phyloP scores from a whole-genome alignment of 176 grass and related monocot genomes.

The Alloteropsis semialata region DNA sequence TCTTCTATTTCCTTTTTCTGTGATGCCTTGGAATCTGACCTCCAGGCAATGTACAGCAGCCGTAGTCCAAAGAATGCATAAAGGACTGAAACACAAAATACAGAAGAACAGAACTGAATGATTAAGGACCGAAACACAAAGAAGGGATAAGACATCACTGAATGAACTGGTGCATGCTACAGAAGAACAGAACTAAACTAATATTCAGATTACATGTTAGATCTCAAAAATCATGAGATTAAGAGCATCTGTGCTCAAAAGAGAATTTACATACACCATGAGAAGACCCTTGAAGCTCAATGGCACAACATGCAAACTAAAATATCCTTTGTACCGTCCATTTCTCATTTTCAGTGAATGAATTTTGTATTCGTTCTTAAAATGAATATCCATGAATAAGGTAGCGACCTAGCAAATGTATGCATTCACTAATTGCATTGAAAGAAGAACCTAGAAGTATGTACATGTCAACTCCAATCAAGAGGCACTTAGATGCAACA shows the following conservation, averaged over 20 bases:
- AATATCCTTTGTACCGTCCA: neutral
- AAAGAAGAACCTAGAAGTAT: neutral
- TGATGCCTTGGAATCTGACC: constrained; percentile 80
- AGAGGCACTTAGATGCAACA: neutral
- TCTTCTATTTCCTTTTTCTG: constrained; percentile 99
- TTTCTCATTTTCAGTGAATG: neutral
- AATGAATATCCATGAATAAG: neutral
- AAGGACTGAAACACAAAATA: constrained; percentile 49
- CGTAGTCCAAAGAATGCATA: constrained; percentile 88
- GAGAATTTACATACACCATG: neutral
- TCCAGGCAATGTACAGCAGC: constrained; percentile 93
- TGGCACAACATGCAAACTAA: neutral
- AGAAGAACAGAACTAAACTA: neutral
- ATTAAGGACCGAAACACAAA: constrained; percentile 56
- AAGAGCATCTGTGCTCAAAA: neutral
- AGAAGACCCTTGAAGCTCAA: neutral
- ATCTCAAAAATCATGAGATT: neutral
- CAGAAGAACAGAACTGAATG: too few species aligned
- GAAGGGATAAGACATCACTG: constrained; percentile 17
- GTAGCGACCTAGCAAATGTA: neutral
- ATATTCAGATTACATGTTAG: neutral
- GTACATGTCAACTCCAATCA: neutral
- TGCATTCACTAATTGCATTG: neutral
- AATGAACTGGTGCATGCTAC: neutral
- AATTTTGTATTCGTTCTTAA: neutral